Conservation (phyloP, 495 filamentous ascomycete genomes). For the Lepidopterella palustris region DNA sequence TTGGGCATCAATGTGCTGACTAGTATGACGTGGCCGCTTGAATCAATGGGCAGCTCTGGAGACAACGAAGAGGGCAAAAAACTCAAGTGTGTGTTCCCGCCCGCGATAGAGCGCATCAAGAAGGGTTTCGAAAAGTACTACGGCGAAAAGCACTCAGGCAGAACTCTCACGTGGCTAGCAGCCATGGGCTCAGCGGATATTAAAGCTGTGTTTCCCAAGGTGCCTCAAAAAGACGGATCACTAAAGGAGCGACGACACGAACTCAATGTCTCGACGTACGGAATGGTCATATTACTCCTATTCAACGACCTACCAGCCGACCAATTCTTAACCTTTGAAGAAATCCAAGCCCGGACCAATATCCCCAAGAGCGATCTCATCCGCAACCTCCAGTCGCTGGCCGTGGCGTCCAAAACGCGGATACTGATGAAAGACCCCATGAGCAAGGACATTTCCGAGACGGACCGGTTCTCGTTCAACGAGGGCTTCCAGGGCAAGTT, state of each 20-base stretch:
- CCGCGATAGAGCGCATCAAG: slow-evolving; percentile 67
- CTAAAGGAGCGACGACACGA: slow-evolving; percentile 77
- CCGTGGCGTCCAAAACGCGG: slow-evolving; percentile 76
- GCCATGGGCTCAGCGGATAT: slow-evolving; percentile 84
- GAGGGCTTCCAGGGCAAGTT: slow-evolving; percentile 72
- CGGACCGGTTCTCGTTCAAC: slow-evolving; percentile 82
- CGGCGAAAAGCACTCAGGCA: slow-evolving; percentile 74
- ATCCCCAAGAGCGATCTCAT: slow-evolving; percentile 75
- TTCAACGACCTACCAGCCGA: slow-evolving; percentile 74
- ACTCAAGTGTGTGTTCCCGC: slow-evolving; percentile 59
- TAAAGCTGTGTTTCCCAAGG: slow-evolving; percentile 66
- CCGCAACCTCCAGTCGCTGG: slow-evolving; percentile 76
- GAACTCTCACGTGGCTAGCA: slow-evolving; percentile 77
- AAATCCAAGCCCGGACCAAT: slow-evolving; percentile 74
- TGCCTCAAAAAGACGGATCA: slow-evolving; percentile 54
- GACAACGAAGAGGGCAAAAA: slow-evolving; percentile 47
- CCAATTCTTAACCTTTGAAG: slow-evolving; percentile 67
- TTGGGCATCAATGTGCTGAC: slow-evolving; percentile 81
- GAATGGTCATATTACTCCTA: slow-evolving; percentile 79
- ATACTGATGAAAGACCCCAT: slow-evolving; percentile 78
- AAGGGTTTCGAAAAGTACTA: slow-evolving; percentile 89
- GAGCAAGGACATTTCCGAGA: slow-evolving; percentile 70
- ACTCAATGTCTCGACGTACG: slow-evolving; percentile 86
- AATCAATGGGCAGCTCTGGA: slow-evolving; percentile 60
- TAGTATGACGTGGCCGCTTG: slow-evolving; percentile 88